A percentile compares a stretch with the other conserved stretches of the same genome.
phyloP scores from a whole-genome alignment of 805 yeast species.

The Candida oleophila region DNA sequence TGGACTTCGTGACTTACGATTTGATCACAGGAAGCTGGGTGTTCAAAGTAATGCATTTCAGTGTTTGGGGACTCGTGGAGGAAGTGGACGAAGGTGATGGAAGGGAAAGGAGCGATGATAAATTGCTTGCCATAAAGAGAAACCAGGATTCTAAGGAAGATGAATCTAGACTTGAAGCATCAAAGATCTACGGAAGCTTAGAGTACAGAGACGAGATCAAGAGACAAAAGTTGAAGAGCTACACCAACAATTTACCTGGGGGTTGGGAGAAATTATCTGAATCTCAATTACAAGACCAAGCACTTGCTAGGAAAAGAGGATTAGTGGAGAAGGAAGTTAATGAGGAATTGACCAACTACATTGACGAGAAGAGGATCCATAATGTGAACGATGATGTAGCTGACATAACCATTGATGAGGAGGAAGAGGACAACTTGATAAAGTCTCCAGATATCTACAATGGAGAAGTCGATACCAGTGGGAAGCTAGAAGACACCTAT shows the following conservation, averaged over 20 bases:
- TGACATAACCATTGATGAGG: constrained; percentile 32
- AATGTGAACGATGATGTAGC: constrained; percentile 26
- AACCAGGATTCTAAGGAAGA: constrained; percentile 43
- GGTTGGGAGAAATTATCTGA: constrained; percentile 25
- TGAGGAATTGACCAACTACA: constrained; percentile 19
- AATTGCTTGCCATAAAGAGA: constrained; percentile 30
- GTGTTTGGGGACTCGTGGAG: constrained; percentile 78
- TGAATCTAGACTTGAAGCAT: constrained; percentile 30
- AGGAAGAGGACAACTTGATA: constrained; percentile 8
- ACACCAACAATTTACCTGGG: constrained; percentile 36
- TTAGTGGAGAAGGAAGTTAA: constrained; percentile 31
- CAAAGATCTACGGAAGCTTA: constrained; percentile 30
- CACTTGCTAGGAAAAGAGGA: constrained; percentile 27
- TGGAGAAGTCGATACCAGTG: constrained; percentile 7
- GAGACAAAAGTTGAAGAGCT: constrained; percentile 28
- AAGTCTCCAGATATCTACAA: background rate
- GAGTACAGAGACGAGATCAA: constrained; percentile 31
- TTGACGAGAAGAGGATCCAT: constrained; percentile 19
- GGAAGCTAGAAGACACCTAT: background rate
- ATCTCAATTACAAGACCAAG: constrained; percentile 13
- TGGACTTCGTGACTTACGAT: constrained; percentile 78
- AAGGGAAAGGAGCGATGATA: constrained; percentile 5
- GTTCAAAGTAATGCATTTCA: constrained; percentile 85
- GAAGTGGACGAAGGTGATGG: constrained; percentile 49
- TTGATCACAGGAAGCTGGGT: constrained; percentile 75